These are phyloP conservation scores for Selaginella tamariscina DNA, from an alignment of 75 land plant genomes.

Conservation along the genomic window DNA sequence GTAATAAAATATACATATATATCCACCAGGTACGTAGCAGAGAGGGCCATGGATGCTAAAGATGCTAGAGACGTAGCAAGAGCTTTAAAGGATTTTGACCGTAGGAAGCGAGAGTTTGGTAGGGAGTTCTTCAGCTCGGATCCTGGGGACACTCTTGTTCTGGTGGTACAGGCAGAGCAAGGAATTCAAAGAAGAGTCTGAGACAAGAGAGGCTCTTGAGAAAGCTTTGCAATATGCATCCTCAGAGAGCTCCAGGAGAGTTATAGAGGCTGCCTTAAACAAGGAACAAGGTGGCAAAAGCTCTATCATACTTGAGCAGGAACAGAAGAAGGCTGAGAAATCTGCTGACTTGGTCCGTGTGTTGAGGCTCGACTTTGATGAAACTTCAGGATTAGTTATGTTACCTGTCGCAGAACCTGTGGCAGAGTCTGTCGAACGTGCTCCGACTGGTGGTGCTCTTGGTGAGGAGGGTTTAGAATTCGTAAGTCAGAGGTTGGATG, in stretches of 20 bases:
- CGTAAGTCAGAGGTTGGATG: conserved; percentile 52
- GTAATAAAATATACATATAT: too few species aligned
- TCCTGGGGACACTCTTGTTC: conserved; percentile 86
- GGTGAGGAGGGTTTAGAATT: conserved; percentile 56
- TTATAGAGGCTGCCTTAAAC: conserved; percentile 19
- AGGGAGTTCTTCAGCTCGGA: conserved; percentile 45
- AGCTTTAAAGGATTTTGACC: conserved; percentile 78
- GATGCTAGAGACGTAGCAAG: conserved; percentile 49
- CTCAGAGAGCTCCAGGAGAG: conserved; percentile 27
- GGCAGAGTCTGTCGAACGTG: conserved; percentile 27
- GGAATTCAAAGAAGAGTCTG: conserved; percentile 31
- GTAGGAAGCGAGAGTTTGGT: conserved; percentile 43
- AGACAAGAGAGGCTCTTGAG: conserved; percentile 29
- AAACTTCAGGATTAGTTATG: conserved; percentile 45
- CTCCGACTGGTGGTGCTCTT: conserved; percentile 31
- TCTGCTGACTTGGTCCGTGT: conserved; percentile 33
- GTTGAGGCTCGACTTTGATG: conserved; percentile 47
- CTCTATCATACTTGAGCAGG: conserved; percentile 15
- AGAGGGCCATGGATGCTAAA: conserved; percentile 32
- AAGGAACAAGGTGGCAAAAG: conserved; percentile 21
- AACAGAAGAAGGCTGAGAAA: conserved; percentile 16
- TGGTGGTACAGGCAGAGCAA: conserved; percentile 42
- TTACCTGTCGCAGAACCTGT: conserved; percentile 49
- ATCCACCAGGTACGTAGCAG: conserved; percentile 36
- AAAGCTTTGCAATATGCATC: conserved; percentile 45